Evolutionary conservation across 2,329 filamentous ascomycete species (phyloP), one percentile per base, ranked within the genome.

Genomic region (Alternaria angustiovoidea): DNA sequence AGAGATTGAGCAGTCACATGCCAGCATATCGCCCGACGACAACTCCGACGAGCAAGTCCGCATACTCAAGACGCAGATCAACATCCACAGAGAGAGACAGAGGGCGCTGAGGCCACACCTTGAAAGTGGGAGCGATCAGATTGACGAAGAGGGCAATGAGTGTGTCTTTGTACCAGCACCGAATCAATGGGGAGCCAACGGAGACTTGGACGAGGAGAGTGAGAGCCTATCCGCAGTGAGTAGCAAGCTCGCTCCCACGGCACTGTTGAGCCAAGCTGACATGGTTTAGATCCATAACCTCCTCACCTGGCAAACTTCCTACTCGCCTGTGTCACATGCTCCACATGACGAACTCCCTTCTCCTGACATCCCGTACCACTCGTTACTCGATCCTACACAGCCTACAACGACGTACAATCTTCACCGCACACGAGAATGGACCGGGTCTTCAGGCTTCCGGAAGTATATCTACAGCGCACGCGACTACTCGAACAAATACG

Each of bases 371-470:
- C 75, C 75, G 9, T 78, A 77, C 66, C 65, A 75, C 54, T 69
- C 70, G 8, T 69, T 76, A 63, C 71, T 77, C 48, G 74, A 77
- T 49, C 69, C 72, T n/a, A 65, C 67, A 14, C 71, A 72, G 43
- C 67, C 75, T 14, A 73, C 67, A 28, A 73, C 66, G 1, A 78
- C 75, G 20, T 77, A 75, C 56, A 73, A 77, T 47, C 69, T 78
- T 9, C 74, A 78, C 64, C 75, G 75, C n/a, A 77, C 74, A 30
- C 72, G 75, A 38, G 75, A 78, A 61, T 77, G 74, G 75, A 74
- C 72, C 7, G 70, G 71, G 14, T 72, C 70, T 5, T 75, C 74
- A 3, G 74, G 73, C 39, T 69, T 65, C 60, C 68, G 70, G 54
- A 76, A 76, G 53, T 78, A 75, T 61, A 71, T 78, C 49, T 78